Percentiles rank a stretch among this genome's conserved stretches.
Evolutionary conservation across 2,329 filamentous ascomycete species (phyloP).

Genomic region (Cladosporium sp.): DNA sequence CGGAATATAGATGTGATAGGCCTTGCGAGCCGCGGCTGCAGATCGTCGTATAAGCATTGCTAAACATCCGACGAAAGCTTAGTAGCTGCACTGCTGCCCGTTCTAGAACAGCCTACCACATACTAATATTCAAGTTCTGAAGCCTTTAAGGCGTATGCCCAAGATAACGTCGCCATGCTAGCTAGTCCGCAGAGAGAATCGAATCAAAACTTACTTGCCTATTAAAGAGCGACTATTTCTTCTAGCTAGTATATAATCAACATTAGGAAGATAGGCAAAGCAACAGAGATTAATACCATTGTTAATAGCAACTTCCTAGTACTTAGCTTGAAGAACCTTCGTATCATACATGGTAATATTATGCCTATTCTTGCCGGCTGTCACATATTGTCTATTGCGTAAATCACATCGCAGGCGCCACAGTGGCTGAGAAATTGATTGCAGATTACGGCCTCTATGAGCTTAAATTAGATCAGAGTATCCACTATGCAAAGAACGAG

Average conservation of each 20-base stretch:
- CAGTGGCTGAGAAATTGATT: slow-evolving; percentile 15
- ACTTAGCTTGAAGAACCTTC: slow-evolving; percentile 62
- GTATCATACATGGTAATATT: slow-evolving; percentile 50
- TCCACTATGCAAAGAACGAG: too few species aligned
- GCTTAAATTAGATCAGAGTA: too few species aligned
- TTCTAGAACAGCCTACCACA: too few species aligned
- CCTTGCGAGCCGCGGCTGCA: too few species aligned
- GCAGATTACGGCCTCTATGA: slow-evolving; percentile 10
- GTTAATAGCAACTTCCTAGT: slow-evolving; percentile 50
- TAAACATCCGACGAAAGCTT: too few species aligned
- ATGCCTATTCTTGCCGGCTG: slow-evolving; percentile 59
- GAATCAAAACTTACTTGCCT: slow-evolving; percentile 3
- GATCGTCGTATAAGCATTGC: too few species aligned
- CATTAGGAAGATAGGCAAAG: slow-evolving; percentile 36
- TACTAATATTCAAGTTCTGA: too few species aligned
- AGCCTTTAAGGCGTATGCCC: slow-evolving; percentile 2
- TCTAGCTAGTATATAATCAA: slow-evolving; percentile 38
- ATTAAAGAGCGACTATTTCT: not conserved
- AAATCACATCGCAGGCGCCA: slow-evolving; percentile 16
- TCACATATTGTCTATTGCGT: slow-evolving; percentile 13
- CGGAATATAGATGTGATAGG: too few species aligned
- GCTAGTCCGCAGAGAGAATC: slow-evolving; percentile 5
- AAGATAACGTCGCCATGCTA: not conserved
- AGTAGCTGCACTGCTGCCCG: too few species aligned
- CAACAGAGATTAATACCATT: slow-evolving; percentile 42